Base-by-base conservation (phyloP, 140 eudicot genomes). In the Flaveria floridana region DNA sequence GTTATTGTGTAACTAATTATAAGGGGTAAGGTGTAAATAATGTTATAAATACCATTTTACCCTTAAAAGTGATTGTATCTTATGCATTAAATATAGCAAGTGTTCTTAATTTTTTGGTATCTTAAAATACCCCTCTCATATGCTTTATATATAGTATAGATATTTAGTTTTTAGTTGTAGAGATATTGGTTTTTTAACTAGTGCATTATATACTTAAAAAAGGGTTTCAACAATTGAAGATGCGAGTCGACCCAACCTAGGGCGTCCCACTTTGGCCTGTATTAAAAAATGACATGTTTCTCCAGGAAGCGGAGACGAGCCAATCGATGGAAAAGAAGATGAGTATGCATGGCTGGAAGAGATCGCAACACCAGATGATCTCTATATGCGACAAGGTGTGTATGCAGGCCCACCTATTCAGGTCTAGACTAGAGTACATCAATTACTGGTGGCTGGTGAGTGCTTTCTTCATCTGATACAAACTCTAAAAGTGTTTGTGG, bases 341-440 rank as follows among this genome's bases (percentile, higher is more conserved):
- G 93, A 88, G 10, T 90, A 90, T 56, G 97, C 96, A 37, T 94
- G 99, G 97, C 97, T 94, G 61, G 96, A 89, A n/a, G 96, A 83
- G 84, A 78, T 87, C 63, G 76, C 79, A 39, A 79, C 91, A 65
- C 99, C 99, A 0, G 87, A 83, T 21, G 93, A 91, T 75, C 82
- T 90, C 26, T 86, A 88, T 65, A 94, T 94, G 99, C 82, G 89
- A 47, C 37, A 82, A 14, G 99, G 99, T 26, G 70, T 52, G 61
- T 90, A 94, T 77, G 65, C 78, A 2, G 99, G 99, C 57, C 97
- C 97, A 46, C 74, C 78, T n/a, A 83, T 93, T 71, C 79, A 64
- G 74, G 65, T 65, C 55, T 86, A 78, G 73, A 44, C 55, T 86
- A 78, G 73, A 44, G 44, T n/a, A 74, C 28, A 39, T 65, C 6